Conservation (phyloP, 2,329 filamentous ascomycete species). For the Lasiodiplodia sp. region DNA sequence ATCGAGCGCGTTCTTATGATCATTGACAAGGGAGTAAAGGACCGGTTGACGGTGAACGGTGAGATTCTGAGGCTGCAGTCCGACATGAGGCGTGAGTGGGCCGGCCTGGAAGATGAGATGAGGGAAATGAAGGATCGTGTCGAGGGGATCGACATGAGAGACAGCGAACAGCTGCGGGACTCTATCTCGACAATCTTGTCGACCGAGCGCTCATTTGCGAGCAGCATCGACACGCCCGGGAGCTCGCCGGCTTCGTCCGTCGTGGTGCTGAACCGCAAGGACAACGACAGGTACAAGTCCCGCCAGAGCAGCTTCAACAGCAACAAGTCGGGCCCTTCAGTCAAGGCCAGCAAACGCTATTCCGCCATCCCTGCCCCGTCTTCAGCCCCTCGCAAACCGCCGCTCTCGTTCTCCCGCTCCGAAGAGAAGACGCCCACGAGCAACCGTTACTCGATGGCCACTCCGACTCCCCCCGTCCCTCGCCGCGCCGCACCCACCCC, state of each 20-base stretch:
- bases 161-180: conserved; percentile 81
- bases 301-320: conserved; percentile 55
- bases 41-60: conserved; percentile 94
- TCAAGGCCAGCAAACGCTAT: conserved; percentile 53
- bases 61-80: conserved; percentile 87
- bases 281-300: conserved; percentile 57
- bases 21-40: conserved; percentile 93
- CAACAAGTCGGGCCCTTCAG: conserved; percentile 48
- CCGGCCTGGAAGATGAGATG: conserved; percentile 77
- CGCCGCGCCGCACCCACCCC: conserved; percentile 8
- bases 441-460: conserved; percentile 19
- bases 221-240: conserved; percentile 69
- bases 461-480: conserved; percentile 18
- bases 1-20: conserved; percentile 91
- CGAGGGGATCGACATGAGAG: conserved; percentile 70
- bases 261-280: conserved; percentile 61
- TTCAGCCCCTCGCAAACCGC: conserved; percentile 35
- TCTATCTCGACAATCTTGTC: conserved; percentile 93
- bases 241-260: conserved; percentile 73
- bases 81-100: conserved; percentile 85
- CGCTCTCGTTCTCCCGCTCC: conserved; percentile 35
- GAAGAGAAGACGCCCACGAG: conserved; percentile 35
- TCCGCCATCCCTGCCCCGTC: conserved; percentile 54
- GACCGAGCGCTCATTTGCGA: conserved; percentile 75
- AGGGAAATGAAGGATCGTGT: conserved; percentile 76